Evolutionary conservation across 768 basidiomycete genomes (phyloP).

Genomic region (Kwoniella botswanensis): DNA sequence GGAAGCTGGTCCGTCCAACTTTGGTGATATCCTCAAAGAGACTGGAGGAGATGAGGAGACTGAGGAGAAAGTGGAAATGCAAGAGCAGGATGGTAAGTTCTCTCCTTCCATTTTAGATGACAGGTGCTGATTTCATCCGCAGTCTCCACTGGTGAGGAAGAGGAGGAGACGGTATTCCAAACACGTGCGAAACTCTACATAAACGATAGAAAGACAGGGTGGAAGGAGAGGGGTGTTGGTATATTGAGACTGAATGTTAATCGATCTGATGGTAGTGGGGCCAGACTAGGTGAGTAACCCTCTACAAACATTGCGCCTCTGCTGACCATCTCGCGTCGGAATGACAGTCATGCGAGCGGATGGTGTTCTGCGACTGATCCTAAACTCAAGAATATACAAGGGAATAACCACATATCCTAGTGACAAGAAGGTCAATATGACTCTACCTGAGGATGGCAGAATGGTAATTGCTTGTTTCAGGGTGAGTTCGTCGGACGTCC

Average conservation of each 20-base stretch:
- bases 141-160: slow-evolving; percentile 60
- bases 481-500: slow-evolving; percentile 29
- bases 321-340: neutral
- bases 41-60: slow-evolving; percentile 36
- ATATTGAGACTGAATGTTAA: slow-evolving; percentile 57
- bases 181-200: slow-evolving; percentile 58
- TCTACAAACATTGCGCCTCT: neutral
- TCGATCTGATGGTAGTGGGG: slow-evolving; percentile 41
- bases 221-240: slow-evolving; percentile 59
- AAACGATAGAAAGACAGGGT: slow-evolving; percentile 55
- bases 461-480: slow-evolving; percentile 47
- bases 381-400: slow-evolving; percentile 58
- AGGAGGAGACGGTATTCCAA: slow-evolving; percentile 57
- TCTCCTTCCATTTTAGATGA: neutral
- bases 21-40: slow-evolving; percentile 51
- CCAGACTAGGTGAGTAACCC: slow-evolving; percentile 55
- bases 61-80: slow-evolving; percentile 53
- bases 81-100: slow-evolving; percentile 58
- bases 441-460: slow-evolving; percentile 46
- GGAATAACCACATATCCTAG: slow-evolving; percentile 53
- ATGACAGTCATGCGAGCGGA: slow-evolving; percentile 60
- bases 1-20: slow-evolving; percentile 37
- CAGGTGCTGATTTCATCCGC: neutral
- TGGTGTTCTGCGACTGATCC: slow-evolving; percentile 59
- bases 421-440: slow-evolving; percentile 53